Conservation (phyloP, 441 rosid genomes). For the Gossypium schwendimanii region DNA sequence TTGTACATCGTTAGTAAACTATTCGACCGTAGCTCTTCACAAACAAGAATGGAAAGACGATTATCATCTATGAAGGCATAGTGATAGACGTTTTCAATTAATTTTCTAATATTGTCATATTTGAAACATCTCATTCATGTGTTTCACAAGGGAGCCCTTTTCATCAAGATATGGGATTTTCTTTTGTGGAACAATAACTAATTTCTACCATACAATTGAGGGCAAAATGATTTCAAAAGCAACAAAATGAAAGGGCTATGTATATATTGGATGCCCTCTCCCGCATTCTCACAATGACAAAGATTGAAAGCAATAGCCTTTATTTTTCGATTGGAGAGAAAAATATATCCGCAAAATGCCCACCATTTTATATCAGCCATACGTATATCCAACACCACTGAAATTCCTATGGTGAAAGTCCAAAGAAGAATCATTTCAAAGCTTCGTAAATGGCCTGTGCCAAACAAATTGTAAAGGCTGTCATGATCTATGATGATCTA, state of each 20-base stretch:
- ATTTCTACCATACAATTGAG: slow-evolving; percentile 12
- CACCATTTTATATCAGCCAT: neutral
- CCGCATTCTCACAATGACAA: slow-evolving; percentile 13
- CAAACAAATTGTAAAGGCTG: neutral
- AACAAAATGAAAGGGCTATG: neutral
- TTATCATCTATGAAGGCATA: no score
- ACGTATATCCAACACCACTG: neutral
- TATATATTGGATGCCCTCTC: slow-evolving; percentile 13
- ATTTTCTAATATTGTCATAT: neutral
- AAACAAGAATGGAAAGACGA: neutral
- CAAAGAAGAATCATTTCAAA: neutral
- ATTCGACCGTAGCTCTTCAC: neutral
- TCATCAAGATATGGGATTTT: neutral
- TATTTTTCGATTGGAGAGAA: no score
- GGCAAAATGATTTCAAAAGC: slow-evolving; percentile 12
- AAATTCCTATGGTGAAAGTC: neutral
- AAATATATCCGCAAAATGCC: no score
- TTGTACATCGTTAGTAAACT: neutral
- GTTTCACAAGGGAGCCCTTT: neutral
- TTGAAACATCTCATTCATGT: neutral
- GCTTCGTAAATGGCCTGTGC: neutral
- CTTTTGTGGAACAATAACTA: neutral
- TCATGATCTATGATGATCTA: neutral
- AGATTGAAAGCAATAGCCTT: slow-evolving; percentile 6
- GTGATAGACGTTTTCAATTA: neutral